phyloP scores from a whole-genome alignment of 1,284 basidiomycete genomes.

The Cutaneotrichosporon mucoides region DNA sequence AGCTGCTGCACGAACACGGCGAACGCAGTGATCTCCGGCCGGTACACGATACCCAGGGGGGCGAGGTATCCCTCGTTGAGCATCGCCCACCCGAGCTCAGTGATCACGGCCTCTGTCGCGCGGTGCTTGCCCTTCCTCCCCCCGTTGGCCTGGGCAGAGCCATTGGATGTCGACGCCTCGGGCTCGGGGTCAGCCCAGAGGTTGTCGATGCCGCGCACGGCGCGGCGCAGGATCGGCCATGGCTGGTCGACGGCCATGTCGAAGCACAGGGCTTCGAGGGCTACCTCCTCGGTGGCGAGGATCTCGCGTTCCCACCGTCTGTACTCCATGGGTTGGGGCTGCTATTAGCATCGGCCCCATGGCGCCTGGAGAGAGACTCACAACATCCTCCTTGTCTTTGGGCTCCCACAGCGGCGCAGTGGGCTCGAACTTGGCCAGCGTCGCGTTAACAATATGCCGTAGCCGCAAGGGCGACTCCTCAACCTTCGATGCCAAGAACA shows the following conservation, averaged over 20 bases:
- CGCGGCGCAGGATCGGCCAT: constrained; percentile 66
- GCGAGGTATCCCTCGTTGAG: constrained; percentile 28
- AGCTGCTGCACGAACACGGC: constrained; percentile 27
- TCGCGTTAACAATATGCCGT: constrained; percentile 37
- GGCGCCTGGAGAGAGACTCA: not conserved
- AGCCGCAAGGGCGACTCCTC: constrained; percentile 42
- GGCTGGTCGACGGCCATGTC: constrained; percentile 82
- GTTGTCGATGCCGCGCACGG: constrained; percentile 51
- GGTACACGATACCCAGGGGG: constrained; percentile 30
- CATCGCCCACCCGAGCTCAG: constrained; percentile 29
- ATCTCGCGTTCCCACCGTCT: constrained; percentile 69
- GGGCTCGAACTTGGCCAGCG: constrained; percentile 33
- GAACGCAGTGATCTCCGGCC: constrained; percentile 28
- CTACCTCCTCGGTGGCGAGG: constrained; percentile 71
- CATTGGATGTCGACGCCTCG: too few relatives aligned
- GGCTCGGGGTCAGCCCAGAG: constrained; percentile 3
- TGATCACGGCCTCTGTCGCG: constrained; percentile 20
- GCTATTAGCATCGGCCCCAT: not conserved
- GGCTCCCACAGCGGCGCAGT: constrained; percentile 28
- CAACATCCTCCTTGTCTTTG: not conserved
- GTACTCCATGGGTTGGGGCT: constrained; percentile 58
- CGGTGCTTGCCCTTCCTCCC: constrained; percentile 11
- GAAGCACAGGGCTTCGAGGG: constrained; percentile 85
- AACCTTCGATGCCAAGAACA: constrained; percentile 85
- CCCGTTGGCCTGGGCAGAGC: not conserved